phyloP scores from a whole-genome alignment of 306 rosid species.

The Albizia julibrissin region DNA sequence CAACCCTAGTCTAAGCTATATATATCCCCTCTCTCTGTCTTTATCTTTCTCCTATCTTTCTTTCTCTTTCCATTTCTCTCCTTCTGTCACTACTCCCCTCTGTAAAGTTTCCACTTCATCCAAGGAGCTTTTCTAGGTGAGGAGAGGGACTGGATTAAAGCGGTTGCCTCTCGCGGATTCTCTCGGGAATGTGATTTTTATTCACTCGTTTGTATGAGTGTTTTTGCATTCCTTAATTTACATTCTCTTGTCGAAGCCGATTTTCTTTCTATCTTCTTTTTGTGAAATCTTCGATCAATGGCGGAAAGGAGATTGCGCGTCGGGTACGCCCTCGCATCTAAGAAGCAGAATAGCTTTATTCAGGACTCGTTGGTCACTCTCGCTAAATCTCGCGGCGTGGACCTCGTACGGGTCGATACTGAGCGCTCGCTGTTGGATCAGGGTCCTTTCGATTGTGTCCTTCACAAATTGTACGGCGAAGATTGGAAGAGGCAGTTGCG shows the following conservation, averaged over 20 bases:
- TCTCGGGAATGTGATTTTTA: constrained; percentile 31
- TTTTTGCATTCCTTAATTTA: constrained; percentile 16
- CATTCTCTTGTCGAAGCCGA: neutral
- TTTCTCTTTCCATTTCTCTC: neutral
- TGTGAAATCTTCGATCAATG: constrained; percentile 32
- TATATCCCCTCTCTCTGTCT: neutral
- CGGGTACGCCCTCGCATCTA: constrained; percentile 62
- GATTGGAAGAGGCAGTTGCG: constrained; percentile 57
- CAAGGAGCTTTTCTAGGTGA: neutral
- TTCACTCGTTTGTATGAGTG: constrained; percentile 31
- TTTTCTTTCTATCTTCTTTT: neutral
- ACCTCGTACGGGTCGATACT: constrained; percentile 52
- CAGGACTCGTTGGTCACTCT: constrained; percentile 52
- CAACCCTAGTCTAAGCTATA: constrained; percentile 55
- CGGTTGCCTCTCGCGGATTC: neutral
- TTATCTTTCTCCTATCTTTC: neutral
- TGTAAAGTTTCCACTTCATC: neutral
- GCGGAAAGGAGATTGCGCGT: constrained; percentile 60
- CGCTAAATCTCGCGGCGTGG: constrained; percentile 58
- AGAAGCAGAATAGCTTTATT: constrained; percentile 69
- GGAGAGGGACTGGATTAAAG: neutral
- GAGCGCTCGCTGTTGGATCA: constrained; percentile 53
- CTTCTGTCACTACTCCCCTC: neutral
- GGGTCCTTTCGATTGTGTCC: constrained; percentile 65
- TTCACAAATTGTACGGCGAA: constrained; percentile 61